Base-by-base conservation (phyloP, 2,329 filamentous ascomycete species). In the Periconia macrospinosa region DNA sequence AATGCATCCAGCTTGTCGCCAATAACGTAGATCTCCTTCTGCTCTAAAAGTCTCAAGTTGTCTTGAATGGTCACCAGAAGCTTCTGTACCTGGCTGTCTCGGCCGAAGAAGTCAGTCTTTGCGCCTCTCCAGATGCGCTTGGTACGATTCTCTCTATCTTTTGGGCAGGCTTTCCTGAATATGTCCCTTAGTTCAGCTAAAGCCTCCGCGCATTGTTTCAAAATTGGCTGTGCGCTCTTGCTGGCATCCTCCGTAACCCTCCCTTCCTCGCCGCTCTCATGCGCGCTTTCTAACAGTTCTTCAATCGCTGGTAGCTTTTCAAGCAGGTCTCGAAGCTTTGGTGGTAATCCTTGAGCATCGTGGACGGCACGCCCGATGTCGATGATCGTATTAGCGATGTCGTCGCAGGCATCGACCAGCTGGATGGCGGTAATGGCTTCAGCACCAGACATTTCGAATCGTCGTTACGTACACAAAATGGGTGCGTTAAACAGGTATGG, bases 381-480 rank as follows among this genome's bases (percentile, higher is more conserved):
- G 52, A 59, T 57, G 35, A 61, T 61, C 10, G 56, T 57, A 17
- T 55, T 47, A 18, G 57, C 45, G 30, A 61, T 61, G 45, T 51
- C 58, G 47, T 59, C 57, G 50, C 58, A 56, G 37, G 58, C 58
- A 30, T 57, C 49, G 37, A 59, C 52, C 14, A 57, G 47, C 19
- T 56, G 30, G 27, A 50, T 35, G 48, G 30, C 27, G 37, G 53
- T 40, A 37, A 52, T 53, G 43, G 46, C 51, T 51, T 51, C 49
- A 19, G 49, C 49, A 51, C 49, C 41, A 51, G 49, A 47, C 23
- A 27, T 27, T 27, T 27, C 23, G 23, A 27, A 27, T 27, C 23
- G 23, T 27, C 23, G 23, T 27, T 41, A 27, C 33, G 42, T 51
- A 51, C 43, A 51, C 27, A 13, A 51, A 41, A n/a, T 44, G 47